These are phyloP conservation scores for Hirsutella minnesotensis DNA, from an alignment of 2,329 filamentous ascomycete genomes.

Conservation along the genomic window DNA sequence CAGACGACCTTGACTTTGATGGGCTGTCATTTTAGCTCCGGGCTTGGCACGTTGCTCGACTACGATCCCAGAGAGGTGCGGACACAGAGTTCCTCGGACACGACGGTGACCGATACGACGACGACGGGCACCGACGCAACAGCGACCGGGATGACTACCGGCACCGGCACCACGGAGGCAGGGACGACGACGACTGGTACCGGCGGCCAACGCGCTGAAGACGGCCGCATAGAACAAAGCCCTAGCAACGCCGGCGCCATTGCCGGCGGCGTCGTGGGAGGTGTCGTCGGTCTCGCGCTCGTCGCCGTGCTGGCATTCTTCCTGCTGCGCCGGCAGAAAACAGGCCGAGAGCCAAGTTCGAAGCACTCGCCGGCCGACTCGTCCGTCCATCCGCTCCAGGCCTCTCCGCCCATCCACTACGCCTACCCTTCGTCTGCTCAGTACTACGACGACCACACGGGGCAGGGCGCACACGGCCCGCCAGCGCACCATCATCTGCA, in stretches of 20 bases:
- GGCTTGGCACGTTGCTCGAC: too few species aligned
- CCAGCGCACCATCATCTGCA: too few species aligned
- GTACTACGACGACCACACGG: conserved; percentile 5
- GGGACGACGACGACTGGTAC: not conserved
- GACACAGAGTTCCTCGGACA: conserved; percentile 9
- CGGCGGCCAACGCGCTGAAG: conserved; percentile 16
- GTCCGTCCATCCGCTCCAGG: conserved; percentile 11
- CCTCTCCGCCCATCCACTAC: conserved; percentile 13
- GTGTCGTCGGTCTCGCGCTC: conserved; percentile 27
- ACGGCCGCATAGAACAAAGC: conserved; percentile 6
- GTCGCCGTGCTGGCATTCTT: conserved; percentile 27
- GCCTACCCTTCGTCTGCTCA: conserved; percentile 2
- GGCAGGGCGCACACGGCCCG: conserved; percentile 9
- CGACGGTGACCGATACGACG: too few species aligned
- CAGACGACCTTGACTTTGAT: too few species aligned
- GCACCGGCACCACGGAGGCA: conserved; percentile 3
- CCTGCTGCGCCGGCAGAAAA: conserved; percentile 24
- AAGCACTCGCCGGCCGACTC: conserved; percentile 6
- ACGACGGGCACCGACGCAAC: conserved; percentile 2
- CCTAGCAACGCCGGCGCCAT: conserved; percentile 27
- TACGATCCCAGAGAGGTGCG: conserved; percentile 15
- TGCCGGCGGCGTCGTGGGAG: conserved; percentile 34
- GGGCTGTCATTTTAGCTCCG: too few species aligned
- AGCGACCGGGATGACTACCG: conserved; percentile 1
- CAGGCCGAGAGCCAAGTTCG: conserved; percentile 8